phyloP scores from a whole-genome alignment of 2,329 filamentous ascomycete genomes.

The Tolypocladium ovalisporum region DNA sequence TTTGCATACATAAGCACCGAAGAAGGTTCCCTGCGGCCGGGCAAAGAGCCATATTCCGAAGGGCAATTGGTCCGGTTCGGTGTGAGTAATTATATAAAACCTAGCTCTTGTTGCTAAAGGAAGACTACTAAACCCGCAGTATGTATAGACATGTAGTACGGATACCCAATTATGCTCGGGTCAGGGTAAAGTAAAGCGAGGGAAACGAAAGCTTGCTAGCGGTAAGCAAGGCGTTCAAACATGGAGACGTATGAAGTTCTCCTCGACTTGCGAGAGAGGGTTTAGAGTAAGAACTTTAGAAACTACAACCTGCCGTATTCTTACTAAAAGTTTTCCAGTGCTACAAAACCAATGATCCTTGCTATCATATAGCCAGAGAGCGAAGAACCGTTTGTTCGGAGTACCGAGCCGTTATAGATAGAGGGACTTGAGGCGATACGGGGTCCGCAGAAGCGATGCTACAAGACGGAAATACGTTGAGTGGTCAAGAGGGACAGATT shows the following conservation, averaged over 20 bases:
- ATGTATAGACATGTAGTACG: background rate
- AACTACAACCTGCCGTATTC: background rate
- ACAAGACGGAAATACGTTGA: no score
- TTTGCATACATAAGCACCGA: background rate
- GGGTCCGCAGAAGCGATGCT: no score
- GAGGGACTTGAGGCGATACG: background rate
- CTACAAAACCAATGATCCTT: background rate
- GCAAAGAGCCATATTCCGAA: background rate
- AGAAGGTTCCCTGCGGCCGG: background rate
- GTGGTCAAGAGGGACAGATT: no score
- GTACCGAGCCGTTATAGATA: background rate
- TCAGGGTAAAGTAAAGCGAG: background rate
- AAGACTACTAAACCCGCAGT: background rate
- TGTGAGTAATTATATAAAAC: background rate
- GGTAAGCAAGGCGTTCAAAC: background rate
- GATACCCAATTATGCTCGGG: background rate
- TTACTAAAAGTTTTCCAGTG: background rate
- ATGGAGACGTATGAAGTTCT: background rate
- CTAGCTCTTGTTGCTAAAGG: background rate
- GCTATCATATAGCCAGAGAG: background rate
- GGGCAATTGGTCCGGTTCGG: background rate
- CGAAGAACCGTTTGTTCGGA: background rate
- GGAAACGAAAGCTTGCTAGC: background rate
- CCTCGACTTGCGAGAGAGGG: background rate
- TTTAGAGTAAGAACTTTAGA: background rate